Base-by-base conservation (phyloP, 176 grass and related monocot genomes). In the Coix lacrymajobi region DNA sequence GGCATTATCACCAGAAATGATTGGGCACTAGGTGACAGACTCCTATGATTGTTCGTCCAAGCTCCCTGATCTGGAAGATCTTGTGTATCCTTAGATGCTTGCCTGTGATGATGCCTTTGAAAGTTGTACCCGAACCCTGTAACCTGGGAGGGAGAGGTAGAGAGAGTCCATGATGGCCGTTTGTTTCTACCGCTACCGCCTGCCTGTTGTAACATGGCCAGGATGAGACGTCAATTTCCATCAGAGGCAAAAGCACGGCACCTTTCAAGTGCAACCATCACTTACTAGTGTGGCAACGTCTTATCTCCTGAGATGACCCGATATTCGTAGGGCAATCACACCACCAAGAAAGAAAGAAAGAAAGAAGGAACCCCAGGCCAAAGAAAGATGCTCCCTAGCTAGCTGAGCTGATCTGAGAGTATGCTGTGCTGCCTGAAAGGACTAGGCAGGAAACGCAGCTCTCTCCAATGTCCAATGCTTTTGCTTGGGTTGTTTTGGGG, bases 391-490 rank as follows among this genome's bases (percentile, higher is more conserved):
- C 62, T 73, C 66, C 44, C 52, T 34, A 19, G 62, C 69, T 69
- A 43, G 75, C 15, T 26, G 71, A 63, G 63, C 52, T 22, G 45
- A 51, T n/a, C n/a, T n/a, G 39, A 51, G 64, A 60, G 83, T 57
- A 71, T 86, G 71, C 20, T 66, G 88, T 86, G 71, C 20, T 66
- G 88, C 64, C 20, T 60, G 83, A 86, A 86, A 86, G 86, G 88
- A 83, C 88, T 61, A 69, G 74, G 83, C 88, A 31, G n/a, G 78
- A 85, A 69, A 69, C 34, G 75, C 49, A 75, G 61, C 84, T 80
- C 84, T 26, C 84, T 87, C 75, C 84, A 77, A 43, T 76, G 75
- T 87, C 75, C 84, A 77, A 43, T 76, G 75, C 88, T 87, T 90
- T 63, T 30, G n/a, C n/a, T n/a, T n/a, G n/a, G n/a, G n/a, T n/a